These are phyloP conservation scores for Verticillium albo-atrum DNA, from an alignment of 2,329 filamentous ascomycete species.

Conservation along the genomic window DNA sequence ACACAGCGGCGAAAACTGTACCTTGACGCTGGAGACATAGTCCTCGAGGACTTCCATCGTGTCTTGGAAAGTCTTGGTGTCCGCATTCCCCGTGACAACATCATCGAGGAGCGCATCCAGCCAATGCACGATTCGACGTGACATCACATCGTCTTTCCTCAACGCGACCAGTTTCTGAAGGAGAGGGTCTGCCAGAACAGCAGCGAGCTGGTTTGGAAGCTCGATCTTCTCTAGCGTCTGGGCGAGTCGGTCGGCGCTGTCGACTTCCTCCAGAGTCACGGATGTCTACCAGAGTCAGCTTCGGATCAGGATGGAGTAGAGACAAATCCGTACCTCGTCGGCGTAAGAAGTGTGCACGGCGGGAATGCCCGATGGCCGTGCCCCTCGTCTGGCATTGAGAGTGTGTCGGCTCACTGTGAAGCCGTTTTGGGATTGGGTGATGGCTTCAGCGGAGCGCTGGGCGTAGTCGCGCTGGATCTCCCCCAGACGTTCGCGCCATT, in stretches of 20 bases:
- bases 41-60: constrained; percentile 51
- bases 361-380: constrained; percentile 53
- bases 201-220: constrained; percentile 75
- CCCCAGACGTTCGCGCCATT: constrained; percentile 67
- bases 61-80: constrained; percentile 44
- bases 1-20: constrained; percentile 21
- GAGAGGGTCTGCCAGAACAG: constrained; percentile 69
- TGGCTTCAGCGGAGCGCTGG: constrained; percentile 33
- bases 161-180: constrained; percentile 74
- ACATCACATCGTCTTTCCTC: constrained; percentile 47
- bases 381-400: constrained; percentile 21
- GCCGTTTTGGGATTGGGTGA: constrained; percentile 38
- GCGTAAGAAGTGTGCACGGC: constrained; percentile 70
- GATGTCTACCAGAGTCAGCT: constrained; percentile 40
- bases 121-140: constrained; percentile 55
- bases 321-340: constrained; percentile 49
- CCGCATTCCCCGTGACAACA: constrained; percentile 45
- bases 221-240: constrained; percentile 73
- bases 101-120: constrained; percentile 52
- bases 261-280: constrained; percentile 72
- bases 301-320: background rate
- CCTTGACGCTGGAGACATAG: constrained; percentile 54
- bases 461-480: constrained; percentile 59
- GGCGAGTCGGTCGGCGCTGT: constrained; percentile 65
- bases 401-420: constrained; percentile 61